These are phyloP conservation scores for Fusarium mangiferae DNA, from an alignment of 2,329 filamentous ascomycete species.

Conservation along the genomic window DNA sequence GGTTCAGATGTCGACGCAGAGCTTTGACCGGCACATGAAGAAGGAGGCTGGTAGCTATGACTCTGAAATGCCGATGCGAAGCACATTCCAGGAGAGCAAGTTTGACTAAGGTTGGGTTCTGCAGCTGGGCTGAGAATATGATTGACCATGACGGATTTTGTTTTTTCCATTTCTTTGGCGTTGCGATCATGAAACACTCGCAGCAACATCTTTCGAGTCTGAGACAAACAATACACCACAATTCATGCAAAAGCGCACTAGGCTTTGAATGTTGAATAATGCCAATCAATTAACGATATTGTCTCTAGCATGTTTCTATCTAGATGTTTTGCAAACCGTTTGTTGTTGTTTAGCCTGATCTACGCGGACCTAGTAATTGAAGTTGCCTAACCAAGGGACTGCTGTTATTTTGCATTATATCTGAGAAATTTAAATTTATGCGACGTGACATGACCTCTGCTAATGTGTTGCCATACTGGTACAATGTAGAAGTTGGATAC, in stretches of 20 bases:
- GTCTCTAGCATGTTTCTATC: too few species aligned
- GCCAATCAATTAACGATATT: too few species aligned
- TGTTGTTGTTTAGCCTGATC: too few species aligned
- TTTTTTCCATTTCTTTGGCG: not conserved
- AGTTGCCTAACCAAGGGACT: not conserved
- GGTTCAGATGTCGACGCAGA: constrained; percentile 56
- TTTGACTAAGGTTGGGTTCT: constrained; percentile 2
- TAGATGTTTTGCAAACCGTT: too few species aligned
- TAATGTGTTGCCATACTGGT: too few species aligned
- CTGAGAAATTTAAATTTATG: too few species aligned
- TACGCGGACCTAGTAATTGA: too few species aligned
- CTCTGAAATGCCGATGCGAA: constrained; percentile 47
- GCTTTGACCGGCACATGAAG: constrained; percentile 56
- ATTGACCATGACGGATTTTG: not conserved
- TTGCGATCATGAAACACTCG: not conserved
- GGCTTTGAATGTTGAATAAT: too few species aligned
- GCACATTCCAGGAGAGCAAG: constrained; percentile 46
- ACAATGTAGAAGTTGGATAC: too few species aligned
- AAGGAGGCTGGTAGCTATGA: constrained; percentile 50
- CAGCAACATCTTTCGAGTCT: not conserved
- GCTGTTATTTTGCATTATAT: too few species aligned
- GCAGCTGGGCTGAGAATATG: not conserved
- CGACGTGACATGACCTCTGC: too few species aligned
- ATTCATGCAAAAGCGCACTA: not conserved
- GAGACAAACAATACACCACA: not conserved